Evolutionary conservation across 1,139 yeast species (phyloP).

Genomic region (Yamadazyma friedrichii): DNA sequence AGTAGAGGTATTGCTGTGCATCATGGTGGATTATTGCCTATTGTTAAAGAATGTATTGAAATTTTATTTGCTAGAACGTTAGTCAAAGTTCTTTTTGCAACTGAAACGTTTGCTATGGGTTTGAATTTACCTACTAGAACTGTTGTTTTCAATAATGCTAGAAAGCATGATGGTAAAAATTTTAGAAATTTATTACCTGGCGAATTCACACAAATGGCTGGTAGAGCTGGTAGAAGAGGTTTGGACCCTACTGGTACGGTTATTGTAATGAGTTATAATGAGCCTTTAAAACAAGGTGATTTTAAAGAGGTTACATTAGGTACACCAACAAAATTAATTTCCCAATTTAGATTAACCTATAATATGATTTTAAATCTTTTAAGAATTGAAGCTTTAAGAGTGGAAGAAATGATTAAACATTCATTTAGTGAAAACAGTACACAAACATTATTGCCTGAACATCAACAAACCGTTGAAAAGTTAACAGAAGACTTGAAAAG

Average conservation of each 20-base stretch:
- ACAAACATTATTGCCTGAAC: constrained; percentile 85
- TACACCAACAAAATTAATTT: constrained; percentile 80
- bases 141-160: constrained; percentile 79
- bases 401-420: constrained; percentile 96
- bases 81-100: constrained; percentile 89
- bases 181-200: constrained; percentile 87
- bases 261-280: constrained; percentile 84
- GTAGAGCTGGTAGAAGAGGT: constrained; percentile 98
- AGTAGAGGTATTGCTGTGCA: constrained; percentile 95
- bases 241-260: constrained; percentile 92
- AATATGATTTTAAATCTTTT: constrained; percentile 91
- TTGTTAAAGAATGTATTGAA: constrained; percentile 93
- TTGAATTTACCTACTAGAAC: constrained; percentile 95
- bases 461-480: constrained; percentile 61
- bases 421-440: constrained; percentile 91
- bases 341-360: constrained; percentile 92
- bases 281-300: constrained; percentile 58
- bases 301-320: constrained; percentile 85
- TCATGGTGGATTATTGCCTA: constrained; percentile 95
- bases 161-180: constrained; percentile 87
- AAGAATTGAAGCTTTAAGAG: constrained; percentile 89
- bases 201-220: constrained; percentile 98
- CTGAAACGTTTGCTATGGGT: constrained; percentile 99
- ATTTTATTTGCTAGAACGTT: constrained; percentile 83
- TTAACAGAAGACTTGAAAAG: constrained; percentile 48